Evolutionary conservation across 495 filamentous ascomycete species (phyloP).

Genomic region (Pyrenula aspistea): DNA sequence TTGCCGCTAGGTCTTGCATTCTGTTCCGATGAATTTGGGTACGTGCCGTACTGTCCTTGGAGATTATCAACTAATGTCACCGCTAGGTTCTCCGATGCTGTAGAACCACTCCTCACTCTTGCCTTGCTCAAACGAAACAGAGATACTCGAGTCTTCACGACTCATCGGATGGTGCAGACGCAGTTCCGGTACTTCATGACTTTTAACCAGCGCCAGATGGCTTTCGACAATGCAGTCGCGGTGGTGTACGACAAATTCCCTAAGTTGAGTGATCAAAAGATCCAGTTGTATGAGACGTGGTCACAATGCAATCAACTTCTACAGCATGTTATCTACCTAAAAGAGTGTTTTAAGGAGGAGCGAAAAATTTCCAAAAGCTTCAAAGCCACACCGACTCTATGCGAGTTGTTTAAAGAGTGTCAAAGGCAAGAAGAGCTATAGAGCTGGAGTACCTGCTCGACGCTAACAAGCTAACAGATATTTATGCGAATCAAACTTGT

Average conservation of each 20-base stretch:
- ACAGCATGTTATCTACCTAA: conserved; percentile 7
- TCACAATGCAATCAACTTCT: conserved; percentile 5
- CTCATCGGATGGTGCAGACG: conserved; percentile 10
- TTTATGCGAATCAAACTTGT: too few species aligned
- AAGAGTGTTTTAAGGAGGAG: too few species aligned
- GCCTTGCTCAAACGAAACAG: conserved; percentile 3
- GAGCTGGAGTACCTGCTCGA: too few species aligned
- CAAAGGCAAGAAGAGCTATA: too few species aligned
- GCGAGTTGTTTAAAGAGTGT: too few species aligned
- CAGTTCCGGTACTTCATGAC: conserved; percentile 3
- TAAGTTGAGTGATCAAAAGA: conserved; percentile 2
- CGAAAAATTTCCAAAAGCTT: too few species aligned
- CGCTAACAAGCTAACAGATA: too few species aligned
- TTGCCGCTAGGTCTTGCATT: too few species aligned
- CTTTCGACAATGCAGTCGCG: conserved; percentile 2
- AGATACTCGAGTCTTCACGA: conserved; percentile 1
- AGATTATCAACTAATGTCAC: conserved; percentile 2
- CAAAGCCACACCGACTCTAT: too few species aligned
- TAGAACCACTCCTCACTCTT: neutral
- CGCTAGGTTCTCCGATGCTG: neutral
- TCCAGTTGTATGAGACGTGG: conserved; percentile 4
- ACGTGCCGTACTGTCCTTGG: conserved; percentile 7
- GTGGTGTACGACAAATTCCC: conserved; percentile 10
- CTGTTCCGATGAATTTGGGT: conserved; percentile 5
- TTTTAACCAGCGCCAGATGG: conserved; percentile 4